Conservation (phyloP, 805 yeast genomes). For the Hanseniaspora mollemarum region DNA sequence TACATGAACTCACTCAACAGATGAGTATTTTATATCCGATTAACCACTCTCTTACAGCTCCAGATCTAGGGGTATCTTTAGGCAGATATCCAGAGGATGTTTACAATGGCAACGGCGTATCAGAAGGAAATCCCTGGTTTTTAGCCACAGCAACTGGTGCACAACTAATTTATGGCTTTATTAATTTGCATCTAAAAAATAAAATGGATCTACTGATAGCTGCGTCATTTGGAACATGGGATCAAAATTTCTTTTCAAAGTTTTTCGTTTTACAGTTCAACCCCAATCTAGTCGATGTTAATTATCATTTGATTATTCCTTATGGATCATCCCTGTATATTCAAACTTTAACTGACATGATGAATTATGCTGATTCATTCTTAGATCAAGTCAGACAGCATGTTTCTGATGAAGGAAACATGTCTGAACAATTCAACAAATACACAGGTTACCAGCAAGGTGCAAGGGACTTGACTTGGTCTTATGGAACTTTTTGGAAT, state of each 20-base stretch:
- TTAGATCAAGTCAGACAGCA: slow-evolving; percentile 16
- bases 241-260: neutral
- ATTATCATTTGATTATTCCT: slow-evolving; percentile 17
- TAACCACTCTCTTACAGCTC: slow-evolving; percentile 39
- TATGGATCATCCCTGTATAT: slow-evolving; percentile 35
- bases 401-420: slow-evolving; percentile 39
- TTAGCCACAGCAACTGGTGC: slow-evolving; percentile 44
- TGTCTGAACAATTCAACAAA: slow-evolving; percentile 82
- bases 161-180: slow-evolving; percentile 3
- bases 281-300: neutral
- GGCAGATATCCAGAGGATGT: slow-evolving; percentile 92
- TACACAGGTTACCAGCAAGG: slow-evolving; percentile 79
- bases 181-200: slow-evolving; percentile 4
- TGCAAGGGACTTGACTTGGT: slow-evolving; percentile 82
- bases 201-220: slow-evolving; percentile 3
- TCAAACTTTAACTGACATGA: slow-evolving; percentile 36
- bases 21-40: slow-evolving; percentile 72
- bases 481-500: slow-evolving; percentile 66
- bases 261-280: neutral
- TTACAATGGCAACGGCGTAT: slow-evolving; percentile 60
- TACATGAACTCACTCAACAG: slow-evolving; percentile 48
- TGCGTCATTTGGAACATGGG: neutral
- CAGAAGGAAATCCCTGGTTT: slow-evolving; percentile 93
- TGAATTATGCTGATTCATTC: slow-evolving; percentile 49
- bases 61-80: slow-evolving; percentile 46